These are phyloP conservation scores for Xylariaceae sp. DNA, from an alignment of 2,329 filamentous ascomycete genomes.

Conservation along the genomic window DNA sequence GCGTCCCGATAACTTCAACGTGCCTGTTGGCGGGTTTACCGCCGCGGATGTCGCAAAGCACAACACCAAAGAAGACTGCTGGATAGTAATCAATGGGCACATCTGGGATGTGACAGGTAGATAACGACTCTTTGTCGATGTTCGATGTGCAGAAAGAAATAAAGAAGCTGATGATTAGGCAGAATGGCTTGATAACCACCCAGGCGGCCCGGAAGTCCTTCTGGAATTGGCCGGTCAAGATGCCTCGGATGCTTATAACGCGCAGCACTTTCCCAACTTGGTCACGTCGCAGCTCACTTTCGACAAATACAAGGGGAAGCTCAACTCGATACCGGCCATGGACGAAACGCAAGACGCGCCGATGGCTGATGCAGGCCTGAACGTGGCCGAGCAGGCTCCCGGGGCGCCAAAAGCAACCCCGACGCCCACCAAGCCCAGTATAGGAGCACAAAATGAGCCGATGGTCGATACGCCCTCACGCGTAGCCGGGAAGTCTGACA, in stretches of 20 bases:
- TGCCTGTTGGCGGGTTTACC: neutral
- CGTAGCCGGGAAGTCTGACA: too few relatives aligned
- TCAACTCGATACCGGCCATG: neutral
- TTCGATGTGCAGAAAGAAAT: neutral
- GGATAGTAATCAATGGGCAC: constrained; percentile 64
- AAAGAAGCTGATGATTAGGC: neutral
- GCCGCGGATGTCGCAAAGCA: constrained; percentile 32
- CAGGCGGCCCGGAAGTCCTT: constrained; percentile 40
- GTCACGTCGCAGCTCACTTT: constrained; percentile 34
- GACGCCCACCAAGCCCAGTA: too few relatives aligned
- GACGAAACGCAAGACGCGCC: neutral
- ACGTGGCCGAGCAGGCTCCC: too few relatives aligned
- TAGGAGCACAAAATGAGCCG: too few relatives aligned
- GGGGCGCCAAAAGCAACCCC: too few relatives aligned
- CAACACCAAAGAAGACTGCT: constrained; percentile 46
- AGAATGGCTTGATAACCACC: constrained; percentile 48
- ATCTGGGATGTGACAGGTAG: constrained; percentile 59
- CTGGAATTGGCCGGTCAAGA: constrained; percentile 47
- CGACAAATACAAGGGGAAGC: neutral
- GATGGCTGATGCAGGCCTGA: neutral
- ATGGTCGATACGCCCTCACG: too few relatives aligned
- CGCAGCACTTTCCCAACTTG: constrained; percentile 42
- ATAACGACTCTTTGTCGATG: neutral
- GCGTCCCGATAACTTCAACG: neutral
- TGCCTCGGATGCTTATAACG: constrained; percentile 47